Conservation (phyloP, 805 yeast species). For the Metschnikowia reukaufii region DNA sequence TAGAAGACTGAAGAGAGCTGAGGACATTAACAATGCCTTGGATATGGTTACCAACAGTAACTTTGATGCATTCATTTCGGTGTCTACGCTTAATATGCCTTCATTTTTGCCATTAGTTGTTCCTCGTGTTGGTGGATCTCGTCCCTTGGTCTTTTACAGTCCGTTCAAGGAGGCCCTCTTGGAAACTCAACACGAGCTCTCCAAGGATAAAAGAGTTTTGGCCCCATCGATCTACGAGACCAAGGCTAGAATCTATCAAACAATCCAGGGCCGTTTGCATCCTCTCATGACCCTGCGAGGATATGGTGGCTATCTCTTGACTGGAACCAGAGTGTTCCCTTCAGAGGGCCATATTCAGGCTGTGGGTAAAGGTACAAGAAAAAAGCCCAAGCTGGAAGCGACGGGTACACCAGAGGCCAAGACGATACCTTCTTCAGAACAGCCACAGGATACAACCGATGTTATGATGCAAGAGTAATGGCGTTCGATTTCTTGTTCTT, state of each 20-base stretch:
- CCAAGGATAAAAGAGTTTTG: slow-evolving; percentile 65
- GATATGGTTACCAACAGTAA: slow-evolving; percentile 49
- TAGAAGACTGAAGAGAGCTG: slow-evolving; percentile 60
- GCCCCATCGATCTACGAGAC: slow-evolving; percentile 85
- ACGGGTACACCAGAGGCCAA: slow-evolving; percentile 11
- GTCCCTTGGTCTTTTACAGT: slow-evolving; percentile 81
- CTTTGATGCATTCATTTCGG: slow-evolving; percentile 76
- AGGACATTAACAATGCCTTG: slow-evolving; percentile 49
- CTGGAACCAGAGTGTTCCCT: slow-evolving; percentile 80
- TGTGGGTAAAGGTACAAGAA: slow-evolving; percentile 62
- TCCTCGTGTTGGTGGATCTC: slow-evolving; percentile 73
- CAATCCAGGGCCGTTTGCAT: slow-evolving; percentile 90
- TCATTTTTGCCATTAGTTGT: slow-evolving; percentile 62
- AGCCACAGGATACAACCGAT: neutral
- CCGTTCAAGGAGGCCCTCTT: slow-evolving; percentile 79
- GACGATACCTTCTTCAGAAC: neutral
- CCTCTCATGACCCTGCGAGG: slow-evolving; percentile 93
- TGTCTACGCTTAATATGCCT: slow-evolving; percentile 69
- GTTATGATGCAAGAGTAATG: slow-evolving; percentile 1
- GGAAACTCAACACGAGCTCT: slow-evolving; percentile 68
- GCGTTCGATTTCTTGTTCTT: neutral
- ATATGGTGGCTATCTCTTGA: slow-evolving; percentile 84
- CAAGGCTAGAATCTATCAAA: slow-evolving; percentile 82
- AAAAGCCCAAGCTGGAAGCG: slow-evolving; percentile 29
- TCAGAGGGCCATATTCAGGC: slow-evolving; percentile 56